Evolutionary conservation across 345 rosid species (phyloP), one percentile per base, ranked within the genome.

Genomic region (Lagerstroemia speciosa): DNA sequence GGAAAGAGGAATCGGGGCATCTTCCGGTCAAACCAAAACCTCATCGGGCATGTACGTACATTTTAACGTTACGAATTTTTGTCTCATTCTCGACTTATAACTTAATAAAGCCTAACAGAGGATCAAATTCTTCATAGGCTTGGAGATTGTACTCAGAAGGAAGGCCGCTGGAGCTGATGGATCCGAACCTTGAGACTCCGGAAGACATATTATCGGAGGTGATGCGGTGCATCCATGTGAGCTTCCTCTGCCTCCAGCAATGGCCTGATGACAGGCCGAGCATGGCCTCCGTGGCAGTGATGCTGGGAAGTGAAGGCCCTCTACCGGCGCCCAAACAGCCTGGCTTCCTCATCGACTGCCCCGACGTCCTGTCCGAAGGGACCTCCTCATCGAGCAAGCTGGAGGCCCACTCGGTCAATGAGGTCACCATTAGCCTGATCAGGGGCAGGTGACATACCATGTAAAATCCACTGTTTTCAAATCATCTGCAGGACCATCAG

Each of bases 161-260:
- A 16, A 77, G 66, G 63, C 65, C 77, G 4, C 4, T 71, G 34
- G 82, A 81, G 37, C 66, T 79, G 32, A 61, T 74, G 7, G 76
- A 73, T 66, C 29, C 41, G 10, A 36, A 46, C 22, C 43, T 78
- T 0, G 63, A 41, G 2, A 67, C 40, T 19, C 11, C 67, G 4
- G 30, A 7, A 10, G 50, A 65, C 62, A 26, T 16, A 29, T 20
- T 69, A 2, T 57, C 75, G 9, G 77, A 82, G 55, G 79, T 76
- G 8, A 2, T 57, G 36, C 32, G 84, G 1, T 80, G 80, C 74
- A 75, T 80, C 66, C 89, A 84, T 40, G 65, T 84, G 16, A 67
- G 84, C 38, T 75, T 84, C 31, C 62, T 82, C 17, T 78, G 88
- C 19, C 80, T 84, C 46, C 86, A 84, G 29, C 82, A 75, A 2